Percentiles rank a stretch among this genome's conserved stretches.
Evolutionary conservation across 2,329 filamentous ascomycete genomes (phyloP).

Genomic region (Massarina eburnea): DNA sequence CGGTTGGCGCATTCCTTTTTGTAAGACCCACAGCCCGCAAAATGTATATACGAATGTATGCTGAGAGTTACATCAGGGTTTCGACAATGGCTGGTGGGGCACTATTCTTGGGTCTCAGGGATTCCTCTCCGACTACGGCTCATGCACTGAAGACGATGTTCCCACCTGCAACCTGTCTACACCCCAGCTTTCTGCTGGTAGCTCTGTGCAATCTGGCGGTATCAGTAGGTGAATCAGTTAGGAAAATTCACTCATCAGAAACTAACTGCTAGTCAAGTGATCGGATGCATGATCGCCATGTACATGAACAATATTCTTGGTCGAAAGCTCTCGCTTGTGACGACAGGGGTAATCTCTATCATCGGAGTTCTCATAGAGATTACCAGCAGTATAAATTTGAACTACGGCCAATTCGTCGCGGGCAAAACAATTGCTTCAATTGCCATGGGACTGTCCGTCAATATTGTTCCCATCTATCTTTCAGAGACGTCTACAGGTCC

Average conservation of each 20-base stretch:
- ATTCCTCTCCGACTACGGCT: conserved; percentile 12
- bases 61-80: conserved; percentile 2
- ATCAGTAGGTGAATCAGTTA: conserved; percentile 5
- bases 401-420: conserved; percentile 12
- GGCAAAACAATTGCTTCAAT: conserved; percentile 15
- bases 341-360: conserved; percentile 10
- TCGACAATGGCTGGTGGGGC: conserved; percentile 15
- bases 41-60: no score
- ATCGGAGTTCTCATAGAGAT: conserved; percentile 12
- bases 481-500: conserved; percentile 11
- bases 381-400: conserved; percentile 3
- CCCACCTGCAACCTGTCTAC: conserved; percentile 9
- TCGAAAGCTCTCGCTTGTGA: conserved; percentile 7
- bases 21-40: not conserved
- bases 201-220: conserved; percentile 10
- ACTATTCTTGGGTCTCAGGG: conserved; percentile 12
- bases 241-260: not conserved
- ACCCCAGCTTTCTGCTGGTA: conserved; percentile 9
- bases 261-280: no score
- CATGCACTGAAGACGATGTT: conserved; percentile 7
- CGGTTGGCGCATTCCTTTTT: conserved; percentile 12
- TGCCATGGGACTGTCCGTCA: conserved; percentile 12
- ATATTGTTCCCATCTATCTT: conserved; percentile 14
- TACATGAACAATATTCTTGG: conserved; percentile 13
- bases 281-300: conserved; percentile 11